Conservation (phyloP, 805 yeast species). For the Wickerhamiella dianesei region DNA sequence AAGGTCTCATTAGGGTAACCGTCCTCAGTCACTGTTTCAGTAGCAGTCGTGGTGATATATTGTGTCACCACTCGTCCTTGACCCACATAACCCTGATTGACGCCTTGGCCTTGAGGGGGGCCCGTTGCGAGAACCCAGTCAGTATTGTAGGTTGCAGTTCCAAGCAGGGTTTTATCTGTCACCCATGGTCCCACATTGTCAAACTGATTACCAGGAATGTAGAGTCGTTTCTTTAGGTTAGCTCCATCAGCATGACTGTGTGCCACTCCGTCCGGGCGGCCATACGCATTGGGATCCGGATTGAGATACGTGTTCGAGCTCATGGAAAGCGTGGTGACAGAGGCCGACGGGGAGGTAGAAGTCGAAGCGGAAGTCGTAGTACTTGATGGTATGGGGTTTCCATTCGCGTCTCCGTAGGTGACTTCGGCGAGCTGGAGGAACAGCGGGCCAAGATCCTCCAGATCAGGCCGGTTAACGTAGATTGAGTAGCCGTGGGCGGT, state of each 20-base stretch:
- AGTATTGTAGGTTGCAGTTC: background rate
- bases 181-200: background rate
- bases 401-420: constrained; percentile 3
- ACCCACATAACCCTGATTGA: too few species aligned
- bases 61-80: too few species aligned
- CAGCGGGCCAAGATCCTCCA: constrained; percentile 7
- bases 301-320: background rate
- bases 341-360: too few species aligned
- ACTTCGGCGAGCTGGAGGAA: constrained; percentile 13
- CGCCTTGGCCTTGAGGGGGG: background rate
- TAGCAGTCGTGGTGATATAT: too few species aligned
- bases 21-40: background rate
- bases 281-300: background rate
- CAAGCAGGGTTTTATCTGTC: background rate
- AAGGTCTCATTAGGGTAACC: background rate
- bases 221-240: background rate
- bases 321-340: too few species aligned
- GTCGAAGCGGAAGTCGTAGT: background rate
- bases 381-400: constrained; percentile 3
- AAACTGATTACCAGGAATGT: background rate
- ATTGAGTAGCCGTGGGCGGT: constrained; percentile 6
- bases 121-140: background rate
- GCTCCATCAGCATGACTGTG: background rate
- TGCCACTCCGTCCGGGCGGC: background rate
- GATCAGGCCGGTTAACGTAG: constrained; percentile 7